Conservation (phyloP, 1,284 basidiomycete genomes). For the Moesziomyces antarcticus region DNA sequence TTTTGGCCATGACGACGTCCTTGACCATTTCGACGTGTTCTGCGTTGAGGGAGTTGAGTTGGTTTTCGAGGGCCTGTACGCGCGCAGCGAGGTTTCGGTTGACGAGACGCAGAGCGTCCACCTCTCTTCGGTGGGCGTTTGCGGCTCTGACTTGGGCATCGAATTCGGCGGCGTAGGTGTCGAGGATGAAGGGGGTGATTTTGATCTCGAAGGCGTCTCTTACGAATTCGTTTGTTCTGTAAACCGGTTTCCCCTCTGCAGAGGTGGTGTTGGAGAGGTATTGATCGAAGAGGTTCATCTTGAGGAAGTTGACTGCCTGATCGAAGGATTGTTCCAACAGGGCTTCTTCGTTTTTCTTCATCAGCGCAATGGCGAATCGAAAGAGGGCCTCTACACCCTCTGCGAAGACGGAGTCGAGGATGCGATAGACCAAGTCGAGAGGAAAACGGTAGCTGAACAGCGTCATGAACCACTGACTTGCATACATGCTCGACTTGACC, state of each 20-base stretch:
- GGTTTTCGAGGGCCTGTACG: slow-evolving; percentile 62
- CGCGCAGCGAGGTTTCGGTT: slow-evolving; percentile 61
- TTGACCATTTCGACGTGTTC: slow-evolving; percentile 67
- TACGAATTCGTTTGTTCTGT: slow-evolving; percentile 57
- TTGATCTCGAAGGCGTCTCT: slow-evolving; percentile 62
- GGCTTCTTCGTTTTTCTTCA: slow-evolving; percentile 85
- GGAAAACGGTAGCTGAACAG: slow-evolving; percentile 78
- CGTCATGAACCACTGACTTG: slow-evolving; percentile 96
- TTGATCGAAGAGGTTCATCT: slow-evolving; percentile 54
- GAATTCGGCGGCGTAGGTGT: slow-evolving; percentile 62
- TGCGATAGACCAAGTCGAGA: slow-evolving; percentile 90
- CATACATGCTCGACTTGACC: slow-evolving; percentile 89
- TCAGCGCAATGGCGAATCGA: slow-evolving; percentile 87
- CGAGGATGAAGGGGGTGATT: slow-evolving; percentile 60
- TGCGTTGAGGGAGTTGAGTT: slow-evolving; percentile 52
- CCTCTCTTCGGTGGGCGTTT: slow-evolving; percentile 61
- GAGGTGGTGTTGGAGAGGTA: not conserved
- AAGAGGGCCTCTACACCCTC: slow-evolving; percentile 97
- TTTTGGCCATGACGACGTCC: slow-evolving; percentile 60
- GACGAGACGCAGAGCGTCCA: slow-evolving; percentile 62
- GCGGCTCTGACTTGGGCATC: slow-evolving; percentile 57
- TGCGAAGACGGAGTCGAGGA: slow-evolving; percentile 93
- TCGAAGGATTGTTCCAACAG: slow-evolving; percentile 60
- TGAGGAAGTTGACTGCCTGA: slow-evolving; percentile 55
- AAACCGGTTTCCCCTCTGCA: not conserved